phyloP scores from a whole-genome alignment of 106 monocot species.

The Dendrobium catenatum region DNA sequence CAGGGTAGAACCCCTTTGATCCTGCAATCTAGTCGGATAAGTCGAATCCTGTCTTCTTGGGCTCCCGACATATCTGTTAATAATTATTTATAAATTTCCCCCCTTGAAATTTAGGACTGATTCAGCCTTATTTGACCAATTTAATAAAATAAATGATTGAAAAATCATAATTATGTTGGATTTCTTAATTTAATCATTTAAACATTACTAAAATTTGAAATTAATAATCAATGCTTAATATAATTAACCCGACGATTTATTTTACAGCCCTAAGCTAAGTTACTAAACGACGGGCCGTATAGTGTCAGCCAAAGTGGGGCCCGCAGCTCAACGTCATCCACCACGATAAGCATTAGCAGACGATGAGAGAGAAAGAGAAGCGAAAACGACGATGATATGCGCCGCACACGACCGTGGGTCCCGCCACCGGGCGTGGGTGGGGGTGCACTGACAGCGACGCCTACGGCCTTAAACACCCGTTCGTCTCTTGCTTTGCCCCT shows the following conservation, averaged over 20 bases:
- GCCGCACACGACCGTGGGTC: background rate
- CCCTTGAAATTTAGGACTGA: too few species aligned
- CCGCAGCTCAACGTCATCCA: background rate
- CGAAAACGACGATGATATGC: constrained; percentile 1
- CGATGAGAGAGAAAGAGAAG: background rate
- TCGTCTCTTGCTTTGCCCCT: background rate
- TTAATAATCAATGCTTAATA: too few species aligned
- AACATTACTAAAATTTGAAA: too few species aligned
- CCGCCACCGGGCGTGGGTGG: background rate
- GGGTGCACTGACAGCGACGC: constrained; percentile 5
- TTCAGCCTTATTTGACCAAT: too few species aligned
- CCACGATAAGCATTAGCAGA: background rate
- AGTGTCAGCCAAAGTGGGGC: background rate
- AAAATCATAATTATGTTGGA: too few species aligned
- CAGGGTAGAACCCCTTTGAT: too few species aligned
- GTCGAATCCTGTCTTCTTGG: too few species aligned
- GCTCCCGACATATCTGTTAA: too few species aligned
- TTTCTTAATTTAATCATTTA: too few species aligned
- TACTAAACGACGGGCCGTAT: background rate
- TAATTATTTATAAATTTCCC: too few species aligned
- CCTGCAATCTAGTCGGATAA: too few species aligned
- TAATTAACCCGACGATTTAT: background rate
- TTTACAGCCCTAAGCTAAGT: background rate
- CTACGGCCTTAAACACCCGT: background rate
- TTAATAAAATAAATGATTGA: too few species aligned